A percentile compares a stretch with the other conserved stretches of the same genome.
These are phyloP conservation scores for Leccinum subfulvum DNA, from an alignment of 1,284 basidiomycete genomes.

Conservation along the genomic window DNA sequence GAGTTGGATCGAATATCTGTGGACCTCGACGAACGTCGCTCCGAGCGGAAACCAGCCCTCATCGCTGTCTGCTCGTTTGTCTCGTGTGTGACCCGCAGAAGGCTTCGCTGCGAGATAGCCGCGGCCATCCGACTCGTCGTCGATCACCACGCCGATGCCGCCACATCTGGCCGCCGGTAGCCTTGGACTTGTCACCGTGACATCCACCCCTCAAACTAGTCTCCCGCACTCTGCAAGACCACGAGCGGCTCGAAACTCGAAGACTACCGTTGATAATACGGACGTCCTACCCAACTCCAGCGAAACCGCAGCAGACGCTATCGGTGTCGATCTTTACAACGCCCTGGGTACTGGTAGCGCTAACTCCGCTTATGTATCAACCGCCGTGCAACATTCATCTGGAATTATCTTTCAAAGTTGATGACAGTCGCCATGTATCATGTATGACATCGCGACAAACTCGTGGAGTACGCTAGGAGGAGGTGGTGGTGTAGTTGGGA, in stretches of 20 bases:
- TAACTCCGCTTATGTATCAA: constrained; percentile 42
- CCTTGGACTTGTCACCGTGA: constrained; percentile 47
- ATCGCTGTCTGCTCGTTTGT: too few relatives aligned
- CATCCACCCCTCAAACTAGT: too few relatives aligned
- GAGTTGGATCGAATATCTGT: too few relatives aligned
- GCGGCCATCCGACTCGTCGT: too few relatives aligned
- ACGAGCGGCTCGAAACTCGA: constrained; percentile 49
- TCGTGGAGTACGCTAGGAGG: constrained; percentile 67
- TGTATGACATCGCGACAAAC: constrained; percentile 70
- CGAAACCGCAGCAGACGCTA: constrained; percentile 65
- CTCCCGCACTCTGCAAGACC: too few relatives aligned
- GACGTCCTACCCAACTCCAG: constrained; percentile 64
- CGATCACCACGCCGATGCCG: too few relatives aligned
- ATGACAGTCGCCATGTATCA: constrained; percentile 53
- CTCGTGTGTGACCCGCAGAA: too few relatives aligned
- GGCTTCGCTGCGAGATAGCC: too few relatives aligned
- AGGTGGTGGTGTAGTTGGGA: constrained; percentile 72
- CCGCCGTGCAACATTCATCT: constrained; percentile 65
- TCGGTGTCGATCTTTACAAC: constrained; percentile 60
- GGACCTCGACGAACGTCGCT: too few relatives aligned
- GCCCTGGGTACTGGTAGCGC: constrained; percentile 49
- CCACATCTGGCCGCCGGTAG: too few relatives aligned
- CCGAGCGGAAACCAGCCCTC: too few relatives aligned
- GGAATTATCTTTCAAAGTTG: constrained; percentile 61
- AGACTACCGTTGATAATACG: constrained; percentile 51